phyloP scores from a whole-genome alignment of 2,329 filamentous ascomycete species.

The Aschersonia sp. region DNA sequence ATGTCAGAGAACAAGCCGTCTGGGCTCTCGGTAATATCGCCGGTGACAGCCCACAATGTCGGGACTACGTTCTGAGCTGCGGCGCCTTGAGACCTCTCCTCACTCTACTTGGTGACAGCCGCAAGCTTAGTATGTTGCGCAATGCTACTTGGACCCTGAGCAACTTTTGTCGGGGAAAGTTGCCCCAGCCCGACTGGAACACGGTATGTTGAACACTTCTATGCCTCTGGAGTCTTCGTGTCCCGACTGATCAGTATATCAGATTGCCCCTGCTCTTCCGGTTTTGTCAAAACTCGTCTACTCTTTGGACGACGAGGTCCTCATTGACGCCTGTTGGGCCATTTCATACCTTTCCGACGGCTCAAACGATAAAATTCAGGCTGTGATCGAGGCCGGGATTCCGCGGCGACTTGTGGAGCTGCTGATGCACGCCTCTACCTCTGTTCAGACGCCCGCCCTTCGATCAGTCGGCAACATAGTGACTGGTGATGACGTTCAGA shows the following conservation, averaged over 20 bases:
- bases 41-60: conserved; percentile 92
- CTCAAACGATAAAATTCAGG: conserved; percentile 98
- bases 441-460: conserved; percentile 92
- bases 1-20: conserved; percentile 95
- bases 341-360: conserved; percentile 98
- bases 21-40: conserved; percentile 99
- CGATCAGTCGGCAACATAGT: conserved; percentile 98
- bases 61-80: conserved; percentile 87
- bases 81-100: conserved; percentile 86
- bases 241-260: conserved; percentile 7
- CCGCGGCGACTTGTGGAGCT: conserved; percentile 92
- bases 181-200: conserved; percentile 93
- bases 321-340: conserved; percentile 99
- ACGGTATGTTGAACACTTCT: conserved; percentile 46
- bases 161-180: conserved; percentile 99
- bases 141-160: conserved; percentile 98
- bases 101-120: conserved; percentile 83
- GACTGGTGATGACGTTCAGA: conserved; percentile 96
- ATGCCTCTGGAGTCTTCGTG: background rate
- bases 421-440: conserved; percentile 95
- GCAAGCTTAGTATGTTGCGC: conserved; percentile 96
- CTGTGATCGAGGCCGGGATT: conserved; percentile 95
- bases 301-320: conserved; percentile 92
- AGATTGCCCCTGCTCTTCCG: conserved; percentile 91
- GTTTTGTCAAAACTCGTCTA: conserved; percentile 96